A percentile compares a stretch with the other conserved stretches of the same genome.
These are phyloP conservation scores for Claviceps humidiphila DNA, from an alignment of 2,329 filamentous ascomycete genomes.

Conservation along the genomic window DNA sequence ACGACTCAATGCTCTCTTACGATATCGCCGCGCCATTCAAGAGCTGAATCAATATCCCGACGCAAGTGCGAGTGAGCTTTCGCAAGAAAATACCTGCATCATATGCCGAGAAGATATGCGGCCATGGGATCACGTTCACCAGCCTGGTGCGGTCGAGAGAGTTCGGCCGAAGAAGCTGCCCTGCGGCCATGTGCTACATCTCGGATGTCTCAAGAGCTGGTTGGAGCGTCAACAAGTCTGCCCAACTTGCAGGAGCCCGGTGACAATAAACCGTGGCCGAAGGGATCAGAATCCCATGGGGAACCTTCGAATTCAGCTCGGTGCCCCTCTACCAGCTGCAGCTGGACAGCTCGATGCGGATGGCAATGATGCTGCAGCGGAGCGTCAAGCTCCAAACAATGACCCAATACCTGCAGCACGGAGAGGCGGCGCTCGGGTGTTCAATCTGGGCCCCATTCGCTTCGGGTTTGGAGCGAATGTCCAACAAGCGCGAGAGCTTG, in stretches of 20 bases:
- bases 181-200: conserved; percentile 89
- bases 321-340: conserved; percentile 10
- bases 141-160: conserved; percentile 63
- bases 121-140: conserved; percentile 50
- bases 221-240: conserved; percentile 94
- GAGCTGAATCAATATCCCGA: conserved; percentile 95
- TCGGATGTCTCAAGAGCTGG: conserved; percentile 92
- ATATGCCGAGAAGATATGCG: conserved; percentile 96
- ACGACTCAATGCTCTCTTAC: conserved; percentile 73
- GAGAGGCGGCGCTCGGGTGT: conserved; percentile 40
- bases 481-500: conserved; percentile 53
- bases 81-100: conserved; percentile 84
- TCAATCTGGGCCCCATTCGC: conserved; percentile 62
- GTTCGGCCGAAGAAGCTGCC: conserved; percentile 88
- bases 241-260: conserved; percentile 80
- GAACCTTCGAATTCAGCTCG: conserved; percentile 19
- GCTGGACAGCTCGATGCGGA: conserved; percentile 3
- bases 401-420: conserved; percentile 10
- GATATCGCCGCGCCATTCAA: conserved; percentile 79
- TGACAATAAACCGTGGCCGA: conserved; percentile 27
- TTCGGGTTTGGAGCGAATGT: conserved; percentile 64
- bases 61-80: conserved; percentile 74
- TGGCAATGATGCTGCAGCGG: conserved; percentile 6
- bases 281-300: conserved; percentile 15
- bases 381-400: conserved; percentile 7